Conservation (phyloP, 2,329 filamentous ascomycete genomes). For the Apiospora rasikravindrae region DNA sequence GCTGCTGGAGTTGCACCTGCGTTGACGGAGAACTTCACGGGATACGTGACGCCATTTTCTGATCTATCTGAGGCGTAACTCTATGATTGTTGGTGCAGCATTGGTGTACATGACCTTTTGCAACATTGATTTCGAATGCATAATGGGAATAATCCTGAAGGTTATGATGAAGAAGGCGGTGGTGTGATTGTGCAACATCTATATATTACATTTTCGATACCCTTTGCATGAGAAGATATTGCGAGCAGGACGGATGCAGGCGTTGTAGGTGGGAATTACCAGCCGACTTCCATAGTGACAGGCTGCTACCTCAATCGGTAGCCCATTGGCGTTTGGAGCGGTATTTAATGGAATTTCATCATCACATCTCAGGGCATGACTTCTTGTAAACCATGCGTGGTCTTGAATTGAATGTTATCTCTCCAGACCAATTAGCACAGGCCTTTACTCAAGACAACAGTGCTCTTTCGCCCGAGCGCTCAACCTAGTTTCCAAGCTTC, state of each 20-base stretch:
- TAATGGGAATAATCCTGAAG: not conserved
- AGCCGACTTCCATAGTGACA: not conserved
- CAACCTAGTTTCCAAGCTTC: not conserved
- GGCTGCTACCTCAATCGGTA: not conserved
- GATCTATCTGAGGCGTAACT: not conserved
- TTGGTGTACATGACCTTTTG: not conserved
- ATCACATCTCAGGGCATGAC: not conserved
- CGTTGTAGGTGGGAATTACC: not conserved
- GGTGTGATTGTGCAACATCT: slow-evolving; percentile 2
- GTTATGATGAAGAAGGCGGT: not conserved
- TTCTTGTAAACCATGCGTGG: not conserved
- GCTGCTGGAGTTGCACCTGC: slow-evolving; percentile 24
- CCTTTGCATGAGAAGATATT: slow-evolving; percentile 3
- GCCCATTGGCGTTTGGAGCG: not conserved
- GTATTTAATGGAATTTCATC: not conserved
- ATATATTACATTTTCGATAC: slow-evolving; percentile 12
- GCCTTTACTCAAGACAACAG: not conserved
- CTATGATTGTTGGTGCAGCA: not conserved
- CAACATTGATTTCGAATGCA: not conserved
- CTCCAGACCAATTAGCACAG: not conserved
- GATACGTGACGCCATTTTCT: not conserved
- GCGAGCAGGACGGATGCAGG: slow-evolving; percentile 11
- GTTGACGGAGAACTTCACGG: not conserved
- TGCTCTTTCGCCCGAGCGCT: not conserved
- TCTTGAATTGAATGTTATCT: not conserved